Evolutionary conservation across 139 green algal species (phyloP).

Genomic region (Microglena sp.): DNA sequence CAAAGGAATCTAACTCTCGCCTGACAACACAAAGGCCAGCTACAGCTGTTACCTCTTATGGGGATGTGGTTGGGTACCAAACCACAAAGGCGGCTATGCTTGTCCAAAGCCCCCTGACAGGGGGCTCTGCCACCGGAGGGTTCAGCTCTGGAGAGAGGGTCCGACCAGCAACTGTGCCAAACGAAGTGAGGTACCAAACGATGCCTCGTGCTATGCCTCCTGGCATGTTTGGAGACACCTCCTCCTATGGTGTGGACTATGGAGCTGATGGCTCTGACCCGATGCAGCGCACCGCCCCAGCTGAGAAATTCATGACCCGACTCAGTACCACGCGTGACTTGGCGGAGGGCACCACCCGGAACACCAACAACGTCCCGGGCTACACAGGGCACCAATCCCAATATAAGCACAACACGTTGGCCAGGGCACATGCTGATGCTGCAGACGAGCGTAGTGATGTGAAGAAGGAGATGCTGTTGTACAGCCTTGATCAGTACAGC

Average conservation of each 20-base stretch:
- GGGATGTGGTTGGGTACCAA: conserved; percentile 31
- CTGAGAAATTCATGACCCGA: conserved; percentile 23
- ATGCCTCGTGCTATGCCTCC: conserved; percentile 32
- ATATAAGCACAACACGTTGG: conserved; percentile 14
- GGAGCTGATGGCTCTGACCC: conserved; percentile 26
- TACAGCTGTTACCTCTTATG: conserved; percentile 11
- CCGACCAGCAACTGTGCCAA: neutral
- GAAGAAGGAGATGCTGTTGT: conserved; percentile 33
- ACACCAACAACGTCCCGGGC: conserved; percentile 36
- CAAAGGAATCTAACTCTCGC: too few species aligned
- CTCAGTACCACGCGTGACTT: conserved; percentile 29
- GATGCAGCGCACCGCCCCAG: conserved; percentile 21
- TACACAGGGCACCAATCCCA: conserved; percentile 47
- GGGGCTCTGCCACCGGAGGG: too few species aligned
- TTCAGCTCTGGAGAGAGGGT: too few species aligned
- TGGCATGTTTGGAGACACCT: conserved; percentile 14
- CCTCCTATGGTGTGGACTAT: conserved; percentile 21
- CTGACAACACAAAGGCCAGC: conserved; percentile 10
- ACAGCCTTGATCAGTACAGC: conserved; percentile 38
- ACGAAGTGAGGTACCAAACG: conserved; percentile 4
- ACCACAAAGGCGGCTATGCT: conserved; percentile 9
- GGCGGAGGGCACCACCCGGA: conserved; percentile 37
- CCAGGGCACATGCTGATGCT: conserved; percentile 8
- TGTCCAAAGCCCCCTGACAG: neutral
- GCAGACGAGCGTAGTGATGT: conserved; percentile 22